A percentile compares a stretch with the other conserved stretches of the same genome.
Evolutionary conservation across 1,284 basidiomycete species (phyloP).

Genomic region (Boletellus sp.): DNA sequence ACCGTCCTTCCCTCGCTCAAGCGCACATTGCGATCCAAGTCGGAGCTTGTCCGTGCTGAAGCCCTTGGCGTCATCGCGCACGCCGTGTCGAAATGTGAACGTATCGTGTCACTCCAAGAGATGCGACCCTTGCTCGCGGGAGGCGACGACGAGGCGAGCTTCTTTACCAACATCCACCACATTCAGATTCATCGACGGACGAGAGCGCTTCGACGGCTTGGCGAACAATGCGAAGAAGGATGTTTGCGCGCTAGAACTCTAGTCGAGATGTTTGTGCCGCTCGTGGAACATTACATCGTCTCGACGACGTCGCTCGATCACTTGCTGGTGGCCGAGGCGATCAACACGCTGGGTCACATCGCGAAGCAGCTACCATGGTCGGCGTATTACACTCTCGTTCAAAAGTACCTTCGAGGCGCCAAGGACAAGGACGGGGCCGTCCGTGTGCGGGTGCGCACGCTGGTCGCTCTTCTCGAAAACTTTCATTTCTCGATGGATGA

Average conservation of each 20-base stretch:
- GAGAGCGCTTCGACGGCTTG: slow-evolving; percentile 83
- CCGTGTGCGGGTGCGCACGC: slow-evolving; percentile 80
- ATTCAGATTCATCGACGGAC: slow-evolving; percentile 91
- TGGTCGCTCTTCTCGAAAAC: slow-evolving; percentile 85
- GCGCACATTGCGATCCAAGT: slow-evolving; percentile 74
- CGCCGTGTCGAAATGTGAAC: slow-evolving; percentile 66
- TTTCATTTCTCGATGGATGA: slow-evolving; percentile 89
- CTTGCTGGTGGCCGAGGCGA: slow-evolving; percentile 89
- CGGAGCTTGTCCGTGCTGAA: slow-evolving; percentile 88
- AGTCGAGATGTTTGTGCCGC: slow-evolving; percentile 82
- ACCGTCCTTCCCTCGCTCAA: slow-evolving; percentile 82
- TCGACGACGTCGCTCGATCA: slow-evolving; percentile 78
- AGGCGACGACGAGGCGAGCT: slow-evolving; percentile 93
- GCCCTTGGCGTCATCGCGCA: slow-evolving; percentile 79
- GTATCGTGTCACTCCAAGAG: slow-evolving; percentile 67
- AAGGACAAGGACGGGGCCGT: slow-evolving; percentile 74
- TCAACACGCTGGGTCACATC: slow-evolving; percentile 73
- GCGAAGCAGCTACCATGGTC: slow-evolving; percentile 80
- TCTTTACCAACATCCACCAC: slow-evolving; percentile 96
- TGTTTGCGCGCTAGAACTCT: slow-evolving; percentile 72
- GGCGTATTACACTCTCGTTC: slow-evolving; percentile 79
- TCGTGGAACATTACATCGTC: slow-evolving; percentile 81
- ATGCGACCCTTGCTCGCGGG: slow-evolving; percentile 81
- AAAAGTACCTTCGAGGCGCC: slow-evolving; percentile 78
- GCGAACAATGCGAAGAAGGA: slow-evolving; percentile 75